Evolutionary conservation across 768 basidiomycete genomes (phyloP), one percentile per base, ranked within the genome.

Genomic region (Rhodocollybia butyracea): DNA sequence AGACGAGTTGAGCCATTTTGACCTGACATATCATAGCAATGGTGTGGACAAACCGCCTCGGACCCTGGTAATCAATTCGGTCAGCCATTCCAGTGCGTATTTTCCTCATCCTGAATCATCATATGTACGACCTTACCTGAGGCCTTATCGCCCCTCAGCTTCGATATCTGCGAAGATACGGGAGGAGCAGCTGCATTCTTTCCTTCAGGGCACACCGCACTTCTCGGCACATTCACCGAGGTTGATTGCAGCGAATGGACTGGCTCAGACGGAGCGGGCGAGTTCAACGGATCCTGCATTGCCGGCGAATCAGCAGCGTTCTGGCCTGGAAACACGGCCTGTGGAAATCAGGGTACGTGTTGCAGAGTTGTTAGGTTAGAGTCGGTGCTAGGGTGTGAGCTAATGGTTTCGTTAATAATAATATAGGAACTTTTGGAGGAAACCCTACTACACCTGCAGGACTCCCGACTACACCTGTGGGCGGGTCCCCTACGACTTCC

Each of bases 141-240:
- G 42, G 2, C 13, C 3, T 39, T 42, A 1, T 13, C 10, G 11
- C 26, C 24, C 29, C 17, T 21, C 46, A 85, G 83, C 64, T 85
- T 84, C 62, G 83, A 85, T 63, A 76, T 85, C 40, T 85, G 83
- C 62, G 67, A 77, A 46, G 84, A 84, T 57, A 82, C 80, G 10
- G 81, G 83, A 43, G 81, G 78, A 10, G 55, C 77, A 13, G 57
- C 34, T 2, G 73, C 71, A 6, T 85, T 85, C 72, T 85, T 85
- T 78, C 81, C 82, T 1, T 73, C 72, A 0, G 80, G 77, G 0
- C 82, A 79, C 61, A 78, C 77, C 15, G 82, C 83, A 19, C 64
- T 84, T 57, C 73, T 75, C 8, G 83, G 82, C 13, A 73, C 72
- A 2, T 85, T 74, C 65, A 70, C 68, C 5, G 82, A 85, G 63